Conservation (phyloP, 768 basidiomycete species). For the Boletus huronensis region DNA sequence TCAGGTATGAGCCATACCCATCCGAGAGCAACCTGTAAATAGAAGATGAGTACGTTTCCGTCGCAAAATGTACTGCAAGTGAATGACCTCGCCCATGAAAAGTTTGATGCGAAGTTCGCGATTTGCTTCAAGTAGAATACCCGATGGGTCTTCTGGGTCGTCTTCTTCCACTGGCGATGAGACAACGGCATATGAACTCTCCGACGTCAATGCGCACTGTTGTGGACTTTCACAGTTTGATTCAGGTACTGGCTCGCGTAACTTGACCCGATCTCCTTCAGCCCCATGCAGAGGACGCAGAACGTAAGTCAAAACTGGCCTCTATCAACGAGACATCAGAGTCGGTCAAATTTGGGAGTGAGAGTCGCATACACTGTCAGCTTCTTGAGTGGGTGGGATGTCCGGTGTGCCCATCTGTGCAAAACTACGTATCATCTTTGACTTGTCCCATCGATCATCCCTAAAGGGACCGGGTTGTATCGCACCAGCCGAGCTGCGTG, state of each 20-base stretch:
- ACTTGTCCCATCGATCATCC: constrained; percentile 61
- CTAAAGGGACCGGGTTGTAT: constrained; percentile 42
- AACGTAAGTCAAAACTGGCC: constrained; percentile 41
- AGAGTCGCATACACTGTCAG: constrained; percentile 11
- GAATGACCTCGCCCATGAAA: constrained; percentile 65
- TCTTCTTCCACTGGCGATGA: constrained; percentile 3
- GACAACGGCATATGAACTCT: constrained; percentile 1
- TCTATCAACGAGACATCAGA: constrained; percentile 21
- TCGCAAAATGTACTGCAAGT: background rate
- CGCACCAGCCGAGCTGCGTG: constrained; percentile 37
- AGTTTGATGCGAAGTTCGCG: constrained; percentile 70
- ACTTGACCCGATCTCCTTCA: constrained; percentile 40
- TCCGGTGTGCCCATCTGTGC: constrained; percentile 52
- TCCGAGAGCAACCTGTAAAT: constrained; percentile 62
- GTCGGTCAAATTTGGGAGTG: background rate
- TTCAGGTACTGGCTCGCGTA: constrained; percentile 24
- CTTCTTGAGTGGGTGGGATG: background rate
- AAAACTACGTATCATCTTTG: constrained; percentile 78
- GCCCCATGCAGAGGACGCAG: constrained; percentile 35
- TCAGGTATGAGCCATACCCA: constrained; percentile 87
- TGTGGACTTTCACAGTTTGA: background rate
- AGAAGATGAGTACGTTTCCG: background rate
- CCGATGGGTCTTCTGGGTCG: constrained; percentile 27
- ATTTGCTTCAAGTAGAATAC: constrained; percentile 58
- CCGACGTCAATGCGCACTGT: background rate